These are phyloP conservation scores for Cladophialophora bantiana DNA, from an alignment of 2,329 filamentous ascomycete genomes.

Conservation along the genomic window DNA sequence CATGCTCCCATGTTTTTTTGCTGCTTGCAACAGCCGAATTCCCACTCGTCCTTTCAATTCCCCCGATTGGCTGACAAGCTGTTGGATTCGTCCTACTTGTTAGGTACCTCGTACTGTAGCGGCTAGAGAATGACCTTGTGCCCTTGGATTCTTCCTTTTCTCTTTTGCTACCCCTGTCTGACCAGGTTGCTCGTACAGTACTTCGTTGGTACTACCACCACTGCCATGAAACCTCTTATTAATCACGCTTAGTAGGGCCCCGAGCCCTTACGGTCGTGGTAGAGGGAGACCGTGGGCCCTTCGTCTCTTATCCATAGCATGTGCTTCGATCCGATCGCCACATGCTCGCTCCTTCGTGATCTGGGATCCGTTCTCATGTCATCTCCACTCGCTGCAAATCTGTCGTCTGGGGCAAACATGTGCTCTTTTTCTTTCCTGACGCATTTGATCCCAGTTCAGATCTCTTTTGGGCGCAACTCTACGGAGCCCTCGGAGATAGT, in stretches of 20 bases:
- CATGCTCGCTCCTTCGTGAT: conserved; percentile 3
- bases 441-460: not conserved
- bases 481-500: not conserved
- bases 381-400: conserved; percentile 17
- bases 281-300: not conserved
- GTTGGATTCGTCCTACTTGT: not conserved
- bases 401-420: conserved; percentile 7
- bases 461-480: not conserved
- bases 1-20: conserved; percentile 23
- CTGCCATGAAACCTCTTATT: no score
- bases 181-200: not conserved
- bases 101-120: no score
- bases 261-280: no score
- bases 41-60: not conserved
- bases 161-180: not conserved
- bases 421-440: not conserved
- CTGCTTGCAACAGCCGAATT: conserved; percentile 11
- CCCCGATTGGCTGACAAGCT: conserved; percentile 18
- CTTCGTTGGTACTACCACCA: not conserved
- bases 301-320: conserved; percentile 14
- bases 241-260: no score
- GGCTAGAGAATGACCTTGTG: not conserved
- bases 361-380: conserved; percentile 14
- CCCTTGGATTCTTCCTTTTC: conserved; percentile 6
- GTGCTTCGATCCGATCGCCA: conserved; percentile 16